These are phyloP conservation scores for Candida sonorensis DNA, from an alignment of 805 yeast genomes.

Conservation along the genomic window DNA sequence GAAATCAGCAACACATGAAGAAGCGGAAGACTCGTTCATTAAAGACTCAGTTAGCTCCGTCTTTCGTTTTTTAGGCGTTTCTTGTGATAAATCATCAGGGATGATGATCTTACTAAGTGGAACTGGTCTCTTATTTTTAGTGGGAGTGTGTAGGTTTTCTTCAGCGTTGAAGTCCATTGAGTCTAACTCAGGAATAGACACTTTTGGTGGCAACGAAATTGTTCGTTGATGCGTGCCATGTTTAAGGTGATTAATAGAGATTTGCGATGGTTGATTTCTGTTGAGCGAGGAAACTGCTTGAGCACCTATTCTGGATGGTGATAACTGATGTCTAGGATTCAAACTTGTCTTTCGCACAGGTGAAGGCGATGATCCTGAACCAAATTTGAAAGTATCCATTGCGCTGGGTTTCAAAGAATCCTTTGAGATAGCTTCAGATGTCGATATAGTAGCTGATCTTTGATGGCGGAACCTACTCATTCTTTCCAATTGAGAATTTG, in stretches of 20 bases:
- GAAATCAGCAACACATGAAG: too few relatives aligned
- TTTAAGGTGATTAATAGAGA: conserved; percentile 14
- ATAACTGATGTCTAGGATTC: conserved; percentile 17
- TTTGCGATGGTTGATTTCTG: conserved; percentile 15
- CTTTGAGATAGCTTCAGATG: conserved; percentile 1
- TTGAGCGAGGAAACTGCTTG: conserved; percentile 53
- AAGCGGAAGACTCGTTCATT: too few relatives aligned
- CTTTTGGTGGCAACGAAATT: conserved; percentile 33
- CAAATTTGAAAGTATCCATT: conserved; percentile 26
- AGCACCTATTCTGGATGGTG: conserved; percentile 59
- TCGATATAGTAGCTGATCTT: conserved; percentile 10
- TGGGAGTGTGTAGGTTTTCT: conserved; percentile 21
- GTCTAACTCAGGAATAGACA: conserved; percentile 26
- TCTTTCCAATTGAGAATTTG: conserved; percentile 6
- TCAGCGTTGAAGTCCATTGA: conserved; percentile 21
- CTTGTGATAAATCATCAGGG: conserved; percentile 9
- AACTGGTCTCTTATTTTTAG: too few relatives aligned
- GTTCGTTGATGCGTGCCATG: conserved; percentile 32
- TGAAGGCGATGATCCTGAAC: conserved; percentile 17
- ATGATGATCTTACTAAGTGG: conserved; percentile 8
- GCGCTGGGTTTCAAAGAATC: conserved; percentile 9
- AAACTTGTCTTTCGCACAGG: conserved; percentile 10
- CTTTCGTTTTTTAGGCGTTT: conserved; percentile 12
- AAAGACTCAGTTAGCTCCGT: too few relatives aligned
- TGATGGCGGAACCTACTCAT: conserved; percentile 3